Evolutionary conservation across 805 yeast genomes (phyloP), one percentile per base, ranked within the genome.

Genomic region (Hanseniaspora lindneri): DNA sequence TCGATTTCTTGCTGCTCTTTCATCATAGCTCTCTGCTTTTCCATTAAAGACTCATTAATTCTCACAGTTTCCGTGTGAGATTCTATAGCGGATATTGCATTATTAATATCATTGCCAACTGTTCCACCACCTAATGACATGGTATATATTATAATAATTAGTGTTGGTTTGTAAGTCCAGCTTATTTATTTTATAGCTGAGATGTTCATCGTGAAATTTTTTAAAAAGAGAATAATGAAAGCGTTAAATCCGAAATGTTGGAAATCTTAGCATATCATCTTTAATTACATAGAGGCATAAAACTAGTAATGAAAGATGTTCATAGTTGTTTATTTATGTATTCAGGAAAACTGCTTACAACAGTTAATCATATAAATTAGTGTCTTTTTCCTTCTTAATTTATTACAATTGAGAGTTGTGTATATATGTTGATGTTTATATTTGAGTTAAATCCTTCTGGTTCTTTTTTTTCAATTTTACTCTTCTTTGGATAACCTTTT

Each of bases 51-150:
- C 32, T 46, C 49, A 24, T 37, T 35, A 8, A 46, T 19, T 17
- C 25, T 46, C 3, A 39, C 29, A 16, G 49, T 35, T 5, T 46
- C 43, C 5, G n/a, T 46, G 29, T 46, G 49, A 16, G 49, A 46
- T n/a, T 46, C 49, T 17, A 46, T 46, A 8, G 49, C 49, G 7
- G 33, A 23, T 19, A 46, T 46, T 14, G 49, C 49, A 33, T 46
- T 46, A 39, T 46, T 46, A 16, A 46, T 46, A 13, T 46, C 49
- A 25, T 46, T 39, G 16, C 41, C 49, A 30, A 46, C 49, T 30
- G 49, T 46, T 30, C 49, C 49, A 13, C 49, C 49, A 39, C 49
- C 43, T 19, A 46, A 35, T 3, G 49, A 46, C 49, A 46, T 46
- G 3, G 10, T 37, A 10, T 5, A 17, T 34, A 34, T 20, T n/a